These are phyloP conservation scores for Capsella bursapastoris DNA, from an alignment of 345 rosid genomes.

Conservation along the genomic window DNA sequence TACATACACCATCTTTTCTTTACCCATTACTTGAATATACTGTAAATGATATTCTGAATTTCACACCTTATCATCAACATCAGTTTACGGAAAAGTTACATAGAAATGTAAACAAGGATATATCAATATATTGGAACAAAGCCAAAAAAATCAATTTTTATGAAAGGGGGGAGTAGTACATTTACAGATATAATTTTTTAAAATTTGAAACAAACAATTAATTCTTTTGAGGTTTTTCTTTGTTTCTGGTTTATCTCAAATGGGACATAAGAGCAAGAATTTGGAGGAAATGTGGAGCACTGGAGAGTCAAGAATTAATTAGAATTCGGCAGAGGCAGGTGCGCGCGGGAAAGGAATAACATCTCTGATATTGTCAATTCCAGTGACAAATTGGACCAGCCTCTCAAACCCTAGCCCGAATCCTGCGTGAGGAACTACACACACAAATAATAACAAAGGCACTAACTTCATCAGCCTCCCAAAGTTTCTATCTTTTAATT, in stretches of 20 bases:
- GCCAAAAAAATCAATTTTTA: not conserved
- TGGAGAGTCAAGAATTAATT: conserved; percentile 12
- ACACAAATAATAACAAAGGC: conserved; percentile 24
- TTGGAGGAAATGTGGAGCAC: not conserved
- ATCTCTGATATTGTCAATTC: conserved; percentile 91
- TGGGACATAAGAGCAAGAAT: conserved; percentile 26
- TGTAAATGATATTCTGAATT: not conserved
- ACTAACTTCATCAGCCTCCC: conserved; percentile 25
- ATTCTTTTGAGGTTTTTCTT: not conserved
- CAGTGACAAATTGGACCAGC: conserved; percentile 94
- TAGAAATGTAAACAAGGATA: not conserved
- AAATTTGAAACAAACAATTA: not conserved
- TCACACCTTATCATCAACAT: not conserved
- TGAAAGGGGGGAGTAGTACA: not conserved
- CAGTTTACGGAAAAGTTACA: not conserved
- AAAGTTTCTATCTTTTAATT: conserved; percentile 8
- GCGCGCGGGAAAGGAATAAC: conserved; percentile 93
- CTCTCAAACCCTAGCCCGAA: conserved; percentile 96
- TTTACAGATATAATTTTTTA: not conserved
- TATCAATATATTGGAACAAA: not conserved
- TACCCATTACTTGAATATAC: not conserved
- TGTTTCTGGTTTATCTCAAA: conserved; percentile 6
- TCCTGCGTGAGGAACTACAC: conserved; percentile 96
- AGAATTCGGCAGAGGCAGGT: conserved; percentile 93
- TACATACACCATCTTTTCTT: not conserved